These are phyloP conservation scores for Dysphania ambrosioides DNA, from an alignment of 148 eudicot genomes.

Conservation along the genomic window DNA sequence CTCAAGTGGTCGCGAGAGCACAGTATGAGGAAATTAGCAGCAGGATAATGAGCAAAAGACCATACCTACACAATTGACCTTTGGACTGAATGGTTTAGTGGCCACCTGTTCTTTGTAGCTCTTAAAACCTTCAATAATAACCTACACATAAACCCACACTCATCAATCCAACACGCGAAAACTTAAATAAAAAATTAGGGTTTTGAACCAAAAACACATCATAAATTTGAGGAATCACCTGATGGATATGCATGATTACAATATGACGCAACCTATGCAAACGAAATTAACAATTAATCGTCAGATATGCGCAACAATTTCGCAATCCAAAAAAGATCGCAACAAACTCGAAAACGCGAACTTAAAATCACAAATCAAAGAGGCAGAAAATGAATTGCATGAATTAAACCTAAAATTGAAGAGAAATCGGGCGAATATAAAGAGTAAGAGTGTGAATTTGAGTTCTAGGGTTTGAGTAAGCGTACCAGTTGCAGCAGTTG, in stretches of 20 bases:
- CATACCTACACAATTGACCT: slow-evolving; percentile 95
- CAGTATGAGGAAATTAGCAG: not conserved
- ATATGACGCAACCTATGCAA: slow-evolving; percentile 25
- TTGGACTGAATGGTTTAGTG: slow-evolving; percentile 80
- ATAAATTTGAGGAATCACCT: slow-evolving; percentile 39
- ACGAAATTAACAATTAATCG: not conserved
- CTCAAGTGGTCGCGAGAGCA: no score
- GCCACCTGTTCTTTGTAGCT: slow-evolving; percentile 93
- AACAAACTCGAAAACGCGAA: not conserved
- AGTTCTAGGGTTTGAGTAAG: slow-evolving; percentile 26
- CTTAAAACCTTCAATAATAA: slow-evolving; percentile 95
- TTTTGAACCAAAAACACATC: not conserved
- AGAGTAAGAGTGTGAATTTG: not conserved
- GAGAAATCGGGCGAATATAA: slow-evolving; percentile 1
- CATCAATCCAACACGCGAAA: not conserved
- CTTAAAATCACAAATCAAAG: not conserved
- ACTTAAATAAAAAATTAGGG: slow-evolving; percentile 4
- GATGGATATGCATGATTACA: slow-evolving; percentile 62
- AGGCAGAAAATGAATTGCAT: not conserved
- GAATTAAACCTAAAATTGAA: not conserved
- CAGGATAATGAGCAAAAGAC: not conserved
- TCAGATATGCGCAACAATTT: not conserved
- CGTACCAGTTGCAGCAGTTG: slow-evolving; percentile 16
- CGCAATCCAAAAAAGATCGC: not conserved
- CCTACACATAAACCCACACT: slow-evolving; percentile 35